A percentile compares a stretch with the other conserved stretches of the same genome.
phyloP scores from a whole-genome alignment of 2,329 filamentous ascomycete species.

The Diplocarpon rosae region DNA sequence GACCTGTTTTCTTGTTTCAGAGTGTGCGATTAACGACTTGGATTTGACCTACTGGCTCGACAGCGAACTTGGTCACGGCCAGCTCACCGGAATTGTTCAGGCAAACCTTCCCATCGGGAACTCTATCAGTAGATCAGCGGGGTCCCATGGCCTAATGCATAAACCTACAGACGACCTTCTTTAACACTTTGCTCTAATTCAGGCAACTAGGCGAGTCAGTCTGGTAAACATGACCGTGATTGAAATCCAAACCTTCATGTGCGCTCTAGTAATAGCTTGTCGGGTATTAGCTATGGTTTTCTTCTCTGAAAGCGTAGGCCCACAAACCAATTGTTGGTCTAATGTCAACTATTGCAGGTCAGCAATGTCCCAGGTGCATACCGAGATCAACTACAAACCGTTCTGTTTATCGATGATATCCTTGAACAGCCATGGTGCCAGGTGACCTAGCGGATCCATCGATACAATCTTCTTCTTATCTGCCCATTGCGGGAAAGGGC shows the following conservation, averaged over 20 bases:
- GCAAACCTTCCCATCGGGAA: constrained; percentile 72
- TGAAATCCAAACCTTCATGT: constrained; percentile 25
- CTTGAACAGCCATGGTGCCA: constrained; percentile 74
- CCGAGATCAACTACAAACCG: constrained; percentile 28
- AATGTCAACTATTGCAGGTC: constrained; percentile 26
- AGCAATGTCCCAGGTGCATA: constrained; percentile 5
- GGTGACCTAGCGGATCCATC: constrained; percentile 90
- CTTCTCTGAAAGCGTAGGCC: background rate
- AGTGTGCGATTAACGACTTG: constrained; percentile 66
- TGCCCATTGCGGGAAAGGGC: constrained; percentile 81
- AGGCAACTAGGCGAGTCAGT: constrained; percentile 46
- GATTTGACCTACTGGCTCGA: constrained; percentile 64
- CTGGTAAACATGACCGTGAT: background rate
- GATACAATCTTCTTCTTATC: constrained; percentile 91
- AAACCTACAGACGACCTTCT: constrained; percentile 55
- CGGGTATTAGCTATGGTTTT: constrained; percentile 9
- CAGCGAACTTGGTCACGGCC: constrained; percentile 90
- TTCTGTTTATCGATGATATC: constrained; percentile 68
- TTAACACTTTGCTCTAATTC: constrained; percentile 85
- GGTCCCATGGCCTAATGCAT: background rate
- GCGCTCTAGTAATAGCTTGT: constrained; percentile 27
- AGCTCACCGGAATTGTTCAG: constrained; percentile 78
- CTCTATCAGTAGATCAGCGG: constrained; percentile 15
- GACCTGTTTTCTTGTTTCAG: constrained; percentile 33
- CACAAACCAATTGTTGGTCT: constrained; percentile 27